Evolutionary conservation across 2,329 filamentous ascomycete species (phyloP), one percentile per base, ranked within the genome.

Genomic region (Tolypocladium capitatum): DNA sequence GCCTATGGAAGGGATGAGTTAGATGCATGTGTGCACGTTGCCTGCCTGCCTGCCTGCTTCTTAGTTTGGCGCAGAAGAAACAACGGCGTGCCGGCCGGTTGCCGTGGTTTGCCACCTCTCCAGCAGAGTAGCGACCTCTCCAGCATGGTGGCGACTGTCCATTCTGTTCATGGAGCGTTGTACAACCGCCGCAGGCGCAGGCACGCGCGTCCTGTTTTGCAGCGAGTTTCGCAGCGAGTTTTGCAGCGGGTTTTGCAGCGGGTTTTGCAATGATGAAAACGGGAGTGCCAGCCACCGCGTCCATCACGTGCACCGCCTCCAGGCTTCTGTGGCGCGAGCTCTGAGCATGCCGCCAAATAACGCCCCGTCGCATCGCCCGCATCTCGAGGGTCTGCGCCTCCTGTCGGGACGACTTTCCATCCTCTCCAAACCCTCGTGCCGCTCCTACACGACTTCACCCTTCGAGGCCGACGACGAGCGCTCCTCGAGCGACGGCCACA

Each of bases 381-480:
- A 54, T 60, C 69, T 63, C 57, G 68, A 56, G 65, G 59, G 62
- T 34, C 57, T 56, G 38, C 60, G 70, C 55, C 68, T 72, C 51
- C 69, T 69, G 58, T 76, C 75, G 28, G 66, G 69, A 43, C 64
- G 69, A 43, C 64, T 74, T 35, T 76, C 73, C 38, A 63, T 68
- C 58, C 62, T 67, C 24, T 76, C 77, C 50, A 81, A 78, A 62
- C 67, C 65, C 42, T 81, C 78, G 3, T 69, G 74, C 52, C 69
- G 65, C 53, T 83, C 79, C 33, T 74, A 76, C 57, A 49, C 60
- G 28, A 76, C 79, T 6, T 81, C 80, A 11, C 76, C 76, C 24
- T 81, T 82, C 53, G 78, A 83, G 63, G 81, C 81, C 53, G 81
- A 84, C 69, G 81, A 85, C 75, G 81, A 84, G 61, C 72, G 71